These are phyloP conservation scores for Saccharomyces hybrid DNA, from an alignment of 1,139 yeast genomes.

Conservation along the genomic window DNA sequence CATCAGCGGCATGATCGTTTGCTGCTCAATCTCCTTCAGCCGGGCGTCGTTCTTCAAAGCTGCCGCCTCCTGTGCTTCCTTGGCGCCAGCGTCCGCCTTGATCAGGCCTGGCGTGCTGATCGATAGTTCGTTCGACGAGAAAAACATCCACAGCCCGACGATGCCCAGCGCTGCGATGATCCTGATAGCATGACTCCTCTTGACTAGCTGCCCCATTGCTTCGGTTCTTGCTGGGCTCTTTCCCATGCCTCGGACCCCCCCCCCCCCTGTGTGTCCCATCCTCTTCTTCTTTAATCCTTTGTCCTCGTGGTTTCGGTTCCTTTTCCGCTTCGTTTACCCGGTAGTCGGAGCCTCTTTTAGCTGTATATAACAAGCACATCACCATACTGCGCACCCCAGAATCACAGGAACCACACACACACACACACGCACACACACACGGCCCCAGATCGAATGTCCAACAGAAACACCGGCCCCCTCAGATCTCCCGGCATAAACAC, in stretches of 20 bases:
- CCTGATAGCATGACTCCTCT: constrained; percentile 9
- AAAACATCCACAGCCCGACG: constrained; percentile 16
- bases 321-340: background rate
- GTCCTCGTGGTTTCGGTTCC: background rate
- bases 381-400: background rate
- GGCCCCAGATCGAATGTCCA: constrained; percentile 4
- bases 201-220: constrained; percentile 8
- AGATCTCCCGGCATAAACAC: constrained; percentile 41
- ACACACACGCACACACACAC: background rate
- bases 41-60: background rate
- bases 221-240: too few relatives aligned
- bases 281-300: background rate
- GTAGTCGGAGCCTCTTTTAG: background rate
- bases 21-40: constrained; percentile 4
- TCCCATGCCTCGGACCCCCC: too few relatives aligned
- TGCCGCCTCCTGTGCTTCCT: background rate
- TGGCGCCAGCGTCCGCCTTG: background rate
- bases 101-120: background rate
- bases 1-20: constrained; percentile 72
- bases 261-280: too few relatives aligned
- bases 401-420: too few relatives aligned
- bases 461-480: background rate
- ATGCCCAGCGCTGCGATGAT: constrained; percentile 11
- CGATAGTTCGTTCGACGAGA: constrained; percentile 9
- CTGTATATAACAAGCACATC: background rate